Percentiles rank a stretch among this genome's conserved stretches.
Evolutionary conservation across 2,329 filamentous ascomycete genomes (phyloP).

Genomic region (Verticillium longisporum): DNA sequence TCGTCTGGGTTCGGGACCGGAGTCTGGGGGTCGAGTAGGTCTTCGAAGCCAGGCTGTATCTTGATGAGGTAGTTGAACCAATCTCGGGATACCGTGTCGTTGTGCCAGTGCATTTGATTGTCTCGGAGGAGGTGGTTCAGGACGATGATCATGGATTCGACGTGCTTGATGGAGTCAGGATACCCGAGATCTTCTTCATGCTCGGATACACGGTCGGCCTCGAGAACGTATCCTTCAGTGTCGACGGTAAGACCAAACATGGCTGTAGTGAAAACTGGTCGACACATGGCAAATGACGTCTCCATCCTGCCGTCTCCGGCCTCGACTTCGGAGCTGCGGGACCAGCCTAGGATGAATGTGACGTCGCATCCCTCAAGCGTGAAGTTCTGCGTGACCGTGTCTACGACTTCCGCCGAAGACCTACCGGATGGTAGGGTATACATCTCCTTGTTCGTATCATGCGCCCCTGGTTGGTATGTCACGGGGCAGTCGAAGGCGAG

Average conservation of each 20-base stretch:
- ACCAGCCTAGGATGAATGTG: slow-evolving; percentile 17
- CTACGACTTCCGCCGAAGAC: background rate
- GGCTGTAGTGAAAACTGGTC: slow-evolving; percentile 18
- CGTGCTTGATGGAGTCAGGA: slow-evolving; percentile 5
- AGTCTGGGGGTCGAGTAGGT: slow-evolving; percentile 21
- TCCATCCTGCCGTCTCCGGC: slow-evolving; percentile 8
- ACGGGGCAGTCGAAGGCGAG: too few relatives aligned
- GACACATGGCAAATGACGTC: slow-evolving; percentile 16
- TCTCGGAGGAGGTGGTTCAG: slow-evolving; percentile 1
- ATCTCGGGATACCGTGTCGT: slow-evolving; percentile 32
- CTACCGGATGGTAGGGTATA: background rate
- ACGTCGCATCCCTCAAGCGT: slow-evolving; percentile 8
- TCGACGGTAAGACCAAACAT: slow-evolving; percentile 26
- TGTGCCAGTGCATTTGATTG: slow-evolving; percentile 31
- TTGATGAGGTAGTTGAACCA: slow-evolving; percentile 41
- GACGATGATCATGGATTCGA: slow-evolving; percentile 4
- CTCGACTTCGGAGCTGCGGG: background rate
- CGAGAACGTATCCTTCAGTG: slow-evolving; percentile 14
- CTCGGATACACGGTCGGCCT: slow-evolving; percentile 8
- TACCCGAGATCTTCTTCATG: slow-evolving; percentile 12
- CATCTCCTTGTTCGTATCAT: too few relatives aligned
- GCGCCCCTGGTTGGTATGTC: too few relatives aligned
- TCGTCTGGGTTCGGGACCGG: slow-evolving; percentile 12
- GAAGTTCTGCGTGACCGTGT: background rate
- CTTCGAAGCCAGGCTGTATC: slow-evolving; percentile 16